Conservation (phyloP, 805 yeast species). For the Candida morakotiae region DNA sequence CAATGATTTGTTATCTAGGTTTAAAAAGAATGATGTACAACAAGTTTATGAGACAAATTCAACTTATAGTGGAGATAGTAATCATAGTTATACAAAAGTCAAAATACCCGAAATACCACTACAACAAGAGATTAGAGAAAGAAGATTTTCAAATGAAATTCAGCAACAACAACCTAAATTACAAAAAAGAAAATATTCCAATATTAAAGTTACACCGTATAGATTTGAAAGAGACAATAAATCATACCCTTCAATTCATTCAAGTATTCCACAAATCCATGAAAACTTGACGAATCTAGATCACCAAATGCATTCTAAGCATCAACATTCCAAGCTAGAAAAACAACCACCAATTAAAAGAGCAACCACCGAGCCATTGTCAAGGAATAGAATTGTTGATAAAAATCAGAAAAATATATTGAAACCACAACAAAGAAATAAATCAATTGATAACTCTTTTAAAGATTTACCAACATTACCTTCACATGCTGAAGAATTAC, state of each 20-base stretch:
- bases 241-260: not conserved
- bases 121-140: constrained; percentile 2
- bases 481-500: constrained; percentile 25
- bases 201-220: constrained; percentile 8
- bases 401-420: not conserved
- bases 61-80: not conserved
- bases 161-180: constrained; percentile 2
- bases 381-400: not conserved
- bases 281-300: not conserved
- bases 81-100: not conserved
- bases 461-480: constrained; percentile 18
- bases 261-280: not conserved
- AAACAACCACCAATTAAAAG: constrained; percentile 1
- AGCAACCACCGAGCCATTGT: constrained; percentile 1
- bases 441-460: not conserved
- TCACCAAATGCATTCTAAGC: not conserved
- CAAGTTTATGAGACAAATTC: not conserved
- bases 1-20: not conserved
- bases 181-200: constrained; percentile 6
- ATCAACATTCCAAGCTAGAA: not conserved
- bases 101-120: not conserved
- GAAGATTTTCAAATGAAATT: not conserved
- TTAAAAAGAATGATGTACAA: not conserved
- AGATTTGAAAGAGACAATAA: constrained; percentile 5
- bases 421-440: not conserved